A percentile compares a stretch with the other conserved stretches of the same genome.
These are phyloP conservation scores for Flaveria trinervia DNA, from an alignment of 129 eudicot genomes.

Conservation along the genomic window DNA sequence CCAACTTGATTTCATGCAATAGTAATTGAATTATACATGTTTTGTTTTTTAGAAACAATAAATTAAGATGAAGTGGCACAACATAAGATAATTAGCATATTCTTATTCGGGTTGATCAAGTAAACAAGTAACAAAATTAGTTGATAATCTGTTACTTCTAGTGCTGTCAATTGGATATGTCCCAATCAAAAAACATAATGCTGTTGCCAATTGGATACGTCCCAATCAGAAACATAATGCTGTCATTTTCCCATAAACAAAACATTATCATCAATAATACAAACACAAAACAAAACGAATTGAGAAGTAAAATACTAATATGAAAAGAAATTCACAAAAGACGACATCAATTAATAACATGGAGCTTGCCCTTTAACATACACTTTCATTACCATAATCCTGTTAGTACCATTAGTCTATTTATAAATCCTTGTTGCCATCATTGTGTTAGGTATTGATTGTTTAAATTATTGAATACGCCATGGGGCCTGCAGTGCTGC, in stretches of 20 bases:
- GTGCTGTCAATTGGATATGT: conserved; percentile 14
- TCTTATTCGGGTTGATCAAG: conserved; percentile 8
- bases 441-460: conserved; percentile 28
- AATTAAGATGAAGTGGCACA: neutral
- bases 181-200: conserved; percentile 7
- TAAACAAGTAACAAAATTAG: neutral
- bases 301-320: conserved; percentile 11
- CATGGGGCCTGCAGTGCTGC: conserved; percentile 25
- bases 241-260: conserved; percentile 13
- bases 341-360: conserved; percentile 21
- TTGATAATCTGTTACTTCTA: conserved; percentile 9
- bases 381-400: conserved; percentile 12
- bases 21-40: neutral
- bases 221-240: conserved; percentile 8
- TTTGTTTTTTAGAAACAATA: neutral
- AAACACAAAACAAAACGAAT: neutral
- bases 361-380: conserved; percentile 25
- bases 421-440: conserved; percentile 23
- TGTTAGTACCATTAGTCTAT: conserved; percentile 10
- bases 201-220: conserved; percentile 14
- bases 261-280: conserved; percentile 14
- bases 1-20: conserved; percentile 11
- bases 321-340: conserved; percentile 8
- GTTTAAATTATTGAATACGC: conserved; percentile 16
- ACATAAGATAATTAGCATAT: conserved; percentile 21